Percentiles rank a stretch among this genome's conserved stretches.
Evolutionary conservation across 352 stramenopile species (phyloP).

Genomic region (Globisporangium spinosum): DNA sequence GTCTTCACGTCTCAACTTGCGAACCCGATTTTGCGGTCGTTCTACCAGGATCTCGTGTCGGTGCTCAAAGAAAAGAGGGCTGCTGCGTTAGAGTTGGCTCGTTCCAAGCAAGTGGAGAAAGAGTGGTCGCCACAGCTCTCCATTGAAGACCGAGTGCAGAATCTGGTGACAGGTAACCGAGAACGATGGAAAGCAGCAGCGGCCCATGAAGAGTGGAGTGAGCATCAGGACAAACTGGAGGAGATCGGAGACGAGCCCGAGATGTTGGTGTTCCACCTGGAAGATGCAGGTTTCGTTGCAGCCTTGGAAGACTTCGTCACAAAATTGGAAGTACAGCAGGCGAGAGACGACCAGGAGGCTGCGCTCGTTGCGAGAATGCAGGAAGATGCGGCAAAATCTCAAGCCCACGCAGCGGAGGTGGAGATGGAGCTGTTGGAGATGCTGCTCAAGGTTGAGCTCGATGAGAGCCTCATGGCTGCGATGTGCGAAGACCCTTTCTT

Average conservation of each 20-base stretch:
- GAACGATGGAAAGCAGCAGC: constrained; percentile 19
- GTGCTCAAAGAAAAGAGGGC: constrained; percentile 27
- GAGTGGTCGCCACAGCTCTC: constrained; percentile 5
- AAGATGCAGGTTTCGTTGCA: constrained; percentile 41
- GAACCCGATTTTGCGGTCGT: constrained; percentile 39
- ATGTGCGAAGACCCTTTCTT: constrained; percentile 66
- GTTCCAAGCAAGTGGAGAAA: neutral
- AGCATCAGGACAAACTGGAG: constrained; percentile 35
- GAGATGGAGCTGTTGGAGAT: constrained; percentile 34
- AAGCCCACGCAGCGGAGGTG: constrained; percentile 12
- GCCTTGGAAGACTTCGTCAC: constrained; percentile 36
- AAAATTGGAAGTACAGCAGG: constrained; percentile 23
- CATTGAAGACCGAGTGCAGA: constrained; percentile 41
- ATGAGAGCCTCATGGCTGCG: constrained; percentile 41
- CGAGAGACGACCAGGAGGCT: neutral
- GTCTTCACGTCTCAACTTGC: constrained; percentile 43
- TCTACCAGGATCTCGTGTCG: constrained; percentile 50
- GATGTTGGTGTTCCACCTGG: constrained; percentile 61
- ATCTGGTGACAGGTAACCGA: constrained; percentile 17
- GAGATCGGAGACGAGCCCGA: constrained; percentile 69
- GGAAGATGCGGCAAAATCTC: neutral
- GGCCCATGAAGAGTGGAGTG: constrained; percentile 27
- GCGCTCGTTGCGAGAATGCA: constrained; percentile 2
- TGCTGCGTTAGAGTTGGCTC: constrained; percentile 1
- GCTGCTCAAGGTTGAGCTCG: constrained; percentile 48